A percentile compares a stretch with the other conserved stretches of the same genome.
phyloP scores from a whole-genome alignment of 2,329 filamentous ascomycete species.

The Penicillium frequentans region DNA sequence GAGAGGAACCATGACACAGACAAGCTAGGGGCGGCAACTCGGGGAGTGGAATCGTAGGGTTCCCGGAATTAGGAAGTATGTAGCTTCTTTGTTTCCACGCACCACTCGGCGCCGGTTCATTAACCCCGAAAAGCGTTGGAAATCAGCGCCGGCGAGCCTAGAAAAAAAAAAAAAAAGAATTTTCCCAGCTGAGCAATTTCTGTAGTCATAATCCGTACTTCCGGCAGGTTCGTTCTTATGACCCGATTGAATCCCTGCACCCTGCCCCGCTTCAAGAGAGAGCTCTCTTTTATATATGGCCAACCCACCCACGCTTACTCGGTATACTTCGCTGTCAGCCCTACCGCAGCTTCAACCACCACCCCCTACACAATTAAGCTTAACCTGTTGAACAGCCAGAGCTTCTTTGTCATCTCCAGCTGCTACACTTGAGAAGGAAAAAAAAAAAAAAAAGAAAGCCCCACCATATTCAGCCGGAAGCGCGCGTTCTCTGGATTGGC shows the following conservation, averaged over 20 bases:
- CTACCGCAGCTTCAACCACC: constrained; percentile 9
- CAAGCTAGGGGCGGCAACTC: not conserved
- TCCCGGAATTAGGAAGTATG: not conserved
- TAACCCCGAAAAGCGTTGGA: constrained; percentile 32
- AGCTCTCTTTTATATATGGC: constrained; percentile 13
- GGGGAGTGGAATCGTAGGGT: not conserved
- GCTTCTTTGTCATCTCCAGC: not conserved
- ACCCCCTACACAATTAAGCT: not conserved
- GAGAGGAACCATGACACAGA: not conserved
- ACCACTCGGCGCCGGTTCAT: constrained; percentile 20
- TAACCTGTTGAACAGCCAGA: not conserved
- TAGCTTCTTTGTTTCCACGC: constrained; percentile 29
- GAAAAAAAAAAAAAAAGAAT: constrained; percentile 1
- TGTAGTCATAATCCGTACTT: not conserved
- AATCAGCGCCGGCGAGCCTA: constrained; percentile 13
- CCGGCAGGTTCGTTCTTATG: constrained; percentile 2
- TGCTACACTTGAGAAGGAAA: not conserved
- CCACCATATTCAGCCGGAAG: not conserved
- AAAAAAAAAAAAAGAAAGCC: not conserved
- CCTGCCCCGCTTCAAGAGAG: not conserved
- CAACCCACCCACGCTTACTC: not conserved
- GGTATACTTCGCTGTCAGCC: constrained; percentile 23
- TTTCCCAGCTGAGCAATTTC: not conserved
- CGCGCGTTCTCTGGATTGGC: constrained; percentile 5
- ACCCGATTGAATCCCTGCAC: constrained; percentile 9